Percentiles rank a stretch among this genome's conserved stretches.
These are phyloP conservation scores for Vitis hybrid DNA, from an alignment of 177 flowering plant genomes.

Conservation along the genomic window DNA sequence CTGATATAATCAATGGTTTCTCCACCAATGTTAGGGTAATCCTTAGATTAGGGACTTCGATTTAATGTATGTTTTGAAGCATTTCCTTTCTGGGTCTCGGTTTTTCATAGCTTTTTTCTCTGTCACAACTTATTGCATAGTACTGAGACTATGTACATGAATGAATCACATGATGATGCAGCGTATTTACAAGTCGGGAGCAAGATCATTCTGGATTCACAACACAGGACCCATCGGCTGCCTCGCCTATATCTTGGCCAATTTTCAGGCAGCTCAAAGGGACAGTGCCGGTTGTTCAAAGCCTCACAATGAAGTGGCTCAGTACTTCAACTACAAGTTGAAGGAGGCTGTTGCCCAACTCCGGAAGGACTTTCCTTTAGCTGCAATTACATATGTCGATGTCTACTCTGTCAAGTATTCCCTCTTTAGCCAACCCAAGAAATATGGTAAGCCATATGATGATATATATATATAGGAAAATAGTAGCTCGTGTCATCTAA, in stretches of 20 bases:
- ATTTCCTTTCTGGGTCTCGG: background rate
- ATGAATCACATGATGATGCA: slow-evolving; percentile 4
- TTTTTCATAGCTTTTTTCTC: background rate
- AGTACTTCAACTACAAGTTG: slow-evolving; percentile 32
- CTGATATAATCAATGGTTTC: slow-evolving; percentile 21
- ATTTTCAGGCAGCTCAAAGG: slow-evolving; percentile 21
- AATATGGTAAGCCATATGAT: slow-evolving; percentile 24
- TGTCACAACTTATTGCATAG: background rate
- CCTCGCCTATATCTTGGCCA: slow-evolving; percentile 36
- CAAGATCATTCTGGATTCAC: slow-evolving; percentile 46
- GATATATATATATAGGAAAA: too few relatives aligned
- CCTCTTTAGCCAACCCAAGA: slow-evolving; percentile 34
- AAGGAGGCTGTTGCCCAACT: slow-evolving; percentile 32
- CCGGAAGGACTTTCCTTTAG: slow-evolving; percentile 33
- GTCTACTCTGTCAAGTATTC: slow-evolving; percentile 38
- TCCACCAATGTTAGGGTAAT: slow-evolving; percentile 18
- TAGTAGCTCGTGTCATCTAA: too few relatives aligned
- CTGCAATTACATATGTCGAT: slow-evolving; percentile 44
- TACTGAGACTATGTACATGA: background rate
- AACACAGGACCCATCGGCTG: slow-evolving; percentile 56
- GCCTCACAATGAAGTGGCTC: slow-evolving; percentile 41
- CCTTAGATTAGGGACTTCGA: background rate
- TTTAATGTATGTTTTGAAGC: too few relatives aligned
- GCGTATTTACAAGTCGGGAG: slow-evolving; percentile 31
- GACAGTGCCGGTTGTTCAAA: slow-evolving; percentile 40